Base-by-base conservation (phyloP, 257 asterid genomes). In the Datura wrightii region DNA sequence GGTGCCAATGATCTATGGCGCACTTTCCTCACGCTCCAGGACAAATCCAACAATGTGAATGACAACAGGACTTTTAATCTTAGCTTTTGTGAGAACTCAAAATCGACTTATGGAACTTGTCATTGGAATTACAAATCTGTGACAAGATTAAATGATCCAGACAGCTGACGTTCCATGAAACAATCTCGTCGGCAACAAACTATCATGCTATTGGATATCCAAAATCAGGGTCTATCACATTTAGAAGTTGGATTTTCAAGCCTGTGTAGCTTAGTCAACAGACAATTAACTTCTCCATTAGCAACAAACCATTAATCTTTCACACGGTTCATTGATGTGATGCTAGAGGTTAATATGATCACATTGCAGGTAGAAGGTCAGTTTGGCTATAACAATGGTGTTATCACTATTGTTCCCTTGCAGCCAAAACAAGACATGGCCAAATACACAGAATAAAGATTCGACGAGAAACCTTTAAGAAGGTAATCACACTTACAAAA, bases 201-300 rank as follows among this genome's bases (percentile, higher is more conserved):
- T 71, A 71, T 71, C 6, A 46, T n/a, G 58, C 8, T 72, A 18
- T 72, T 46, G 80, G n/a, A 41, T 44, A 72, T 46, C 80, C 41
- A 11, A 3, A 44, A 41, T 10, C 36, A 18, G 80, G 58, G 15
- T 72, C 53, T 24, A 62, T 72, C 41, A 44, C 80, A 72, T 72
- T 71, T 44, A 19, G 41, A 72, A 46, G 58, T 72, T 46, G 80
- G 19, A 19, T 72, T n/a, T 72, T 72, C 80, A 72, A 46, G 58
- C 58, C 80, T 50, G 19, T 44, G 58, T 46, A 72, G 80, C 39
- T 5, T n/a, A n/a, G 79, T 5, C 56, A 71, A 44, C 39, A 42
- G 18, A 70, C 80, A 19, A 72, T 44, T 72, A 72, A 72, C 80
- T 72, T 72, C 6, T 72, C 80, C 80, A 46, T 72, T n/a, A 15